phyloP scores from a whole-genome alignment of 73 alveolate species.

The Blepharisma stoltei region DNA sequence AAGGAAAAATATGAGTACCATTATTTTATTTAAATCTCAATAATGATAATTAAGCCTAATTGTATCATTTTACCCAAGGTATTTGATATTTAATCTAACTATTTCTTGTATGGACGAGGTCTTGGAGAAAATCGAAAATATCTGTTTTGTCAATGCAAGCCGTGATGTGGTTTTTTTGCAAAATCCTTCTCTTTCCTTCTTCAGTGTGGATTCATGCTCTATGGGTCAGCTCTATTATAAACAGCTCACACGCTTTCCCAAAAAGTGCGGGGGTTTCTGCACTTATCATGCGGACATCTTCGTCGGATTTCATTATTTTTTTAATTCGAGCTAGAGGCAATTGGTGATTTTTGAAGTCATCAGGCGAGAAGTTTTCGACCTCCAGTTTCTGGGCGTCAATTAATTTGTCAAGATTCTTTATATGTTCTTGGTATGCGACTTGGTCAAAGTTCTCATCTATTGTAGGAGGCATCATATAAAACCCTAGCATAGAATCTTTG shows the following conservation, averaged over 20 bases:
- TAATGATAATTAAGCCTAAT: no score
- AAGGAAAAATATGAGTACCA: no score
- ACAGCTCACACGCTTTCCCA: constrained; percentile 99
- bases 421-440: constrained; percentile 1
- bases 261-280: constrained; percentile 91
- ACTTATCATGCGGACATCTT: constrained; percentile 32
- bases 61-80: no score
- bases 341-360: constrained; percentile 53
- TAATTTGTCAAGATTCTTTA: constrained; percentile 18
- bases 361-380: constrained; percentile 49
- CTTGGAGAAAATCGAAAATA: constrained; percentile 90
- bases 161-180: constrained; percentile 91
- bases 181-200: constrained; percentile 93
- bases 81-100: no score
- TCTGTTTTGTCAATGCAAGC: constrained; percentile 92
- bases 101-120: constrained; percentile 12
- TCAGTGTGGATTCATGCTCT: constrained; percentile 93
- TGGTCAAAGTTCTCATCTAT: no score
- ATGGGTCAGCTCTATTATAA: constrained; percentile 94
- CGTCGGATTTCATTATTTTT: constrained; percentile 87
- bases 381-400: constrained; percentile 13
- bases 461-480: no score
- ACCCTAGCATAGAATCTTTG: no score
- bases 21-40: no score
- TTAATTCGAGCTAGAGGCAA: constrained; percentile 97